Percentiles rank a stretch among this genome's conserved stretches.
Conservation (phyloP, 1,139 yeast species). For the Kodamaea anthophila region DNA sequence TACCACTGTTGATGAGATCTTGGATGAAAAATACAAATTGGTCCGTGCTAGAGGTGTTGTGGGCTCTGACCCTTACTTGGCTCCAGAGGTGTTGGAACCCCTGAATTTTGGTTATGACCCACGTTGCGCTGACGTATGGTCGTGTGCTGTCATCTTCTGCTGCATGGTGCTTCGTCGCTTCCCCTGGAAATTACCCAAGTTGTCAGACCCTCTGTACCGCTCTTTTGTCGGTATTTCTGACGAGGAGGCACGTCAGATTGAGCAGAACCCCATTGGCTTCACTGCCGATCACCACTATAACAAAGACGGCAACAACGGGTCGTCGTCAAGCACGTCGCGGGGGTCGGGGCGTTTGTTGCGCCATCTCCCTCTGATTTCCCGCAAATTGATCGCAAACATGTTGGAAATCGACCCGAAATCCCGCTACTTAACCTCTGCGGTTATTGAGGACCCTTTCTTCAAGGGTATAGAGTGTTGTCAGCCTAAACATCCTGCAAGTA, state of each 20-base stretch:
- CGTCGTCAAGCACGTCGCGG: slow-evolving; percentile 8
- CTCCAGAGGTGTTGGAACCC: slow-evolving; percentile 63
- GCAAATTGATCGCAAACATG: slow-evolving; percentile 30
- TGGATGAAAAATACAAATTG: slow-evolving; percentile 21
- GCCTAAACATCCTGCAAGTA: slow-evolving; percentile 14
- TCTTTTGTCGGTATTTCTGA: slow-evolving; percentile 26
- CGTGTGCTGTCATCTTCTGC: slow-evolving; percentile 68
- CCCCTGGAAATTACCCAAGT: slow-evolving; percentile 74
- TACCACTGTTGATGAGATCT: slow-evolving; percentile 11
- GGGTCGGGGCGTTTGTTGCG: slow-evolving; percentile 33
- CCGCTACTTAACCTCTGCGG: slow-evolving; percentile 27
- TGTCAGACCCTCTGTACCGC: slow-evolving; percentile 49
- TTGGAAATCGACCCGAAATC: slow-evolving; percentile 23
- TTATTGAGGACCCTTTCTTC: slow-evolving; percentile 24
- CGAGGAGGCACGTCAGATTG: slow-evolving; percentile 6
- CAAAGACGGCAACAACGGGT: not conserved
- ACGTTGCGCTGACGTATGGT: slow-evolving; percentile 71
- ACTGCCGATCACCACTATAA: slow-evolving; percentile 3
- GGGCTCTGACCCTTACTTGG: slow-evolving; percentile 76
- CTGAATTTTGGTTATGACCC: slow-evolving; percentile 54
- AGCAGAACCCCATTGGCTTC: slow-evolving; percentile 5
- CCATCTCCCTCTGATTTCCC: slow-evolving; percentile 32
- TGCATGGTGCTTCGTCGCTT: slow-evolving; percentile 68
- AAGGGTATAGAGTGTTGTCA: slow-evolving; percentile 24
- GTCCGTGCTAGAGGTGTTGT: slow-evolving; percentile 59